A percentile compares a stretch with the other conserved stretches of the same genome.
Conservation (phyloP, 345 rosid genomes). For the Euphorbia peplus region DNA sequence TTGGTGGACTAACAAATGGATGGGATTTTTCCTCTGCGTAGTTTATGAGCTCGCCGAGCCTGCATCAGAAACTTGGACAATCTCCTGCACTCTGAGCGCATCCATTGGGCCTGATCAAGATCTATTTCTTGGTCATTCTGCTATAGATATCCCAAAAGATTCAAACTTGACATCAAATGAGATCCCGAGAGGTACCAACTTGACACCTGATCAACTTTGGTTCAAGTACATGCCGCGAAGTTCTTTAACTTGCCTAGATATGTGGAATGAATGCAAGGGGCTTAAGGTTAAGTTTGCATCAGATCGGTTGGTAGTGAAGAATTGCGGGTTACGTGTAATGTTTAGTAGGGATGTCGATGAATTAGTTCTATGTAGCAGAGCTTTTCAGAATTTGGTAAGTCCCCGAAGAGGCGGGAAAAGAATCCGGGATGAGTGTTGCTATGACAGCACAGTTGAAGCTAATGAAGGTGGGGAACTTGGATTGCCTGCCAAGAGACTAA, state of each 20-base stretch:
- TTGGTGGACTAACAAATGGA: constrained; percentile 7
- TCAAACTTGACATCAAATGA: no score
- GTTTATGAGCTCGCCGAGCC: neutral
- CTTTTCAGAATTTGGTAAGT: neutral
- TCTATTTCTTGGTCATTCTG: constrained; percentile 2
- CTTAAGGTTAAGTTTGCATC: constrained; percentile 1
- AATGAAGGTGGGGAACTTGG: neutral
- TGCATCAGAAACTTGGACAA: neutral
- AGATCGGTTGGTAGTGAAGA: neutral
- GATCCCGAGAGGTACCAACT: no score
- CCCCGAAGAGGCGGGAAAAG: neutral
- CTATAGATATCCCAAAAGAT: neutral
- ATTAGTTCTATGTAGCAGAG: neutral
- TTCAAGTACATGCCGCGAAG: constrained; percentile 9
- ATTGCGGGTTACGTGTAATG: neutral
- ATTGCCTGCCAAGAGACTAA: neutral
- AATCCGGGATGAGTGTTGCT: neutral
- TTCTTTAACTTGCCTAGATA: constrained; percentile 4
- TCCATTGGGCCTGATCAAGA: neutral
- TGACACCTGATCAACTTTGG: constrained; percentile 6
- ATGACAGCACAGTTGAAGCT: no score
- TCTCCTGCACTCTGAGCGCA: neutral
- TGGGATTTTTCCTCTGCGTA: constrained; percentile 8
- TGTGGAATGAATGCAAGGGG: neutral
- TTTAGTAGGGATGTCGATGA: neutral